Evolutionary conservation across 2,329 filamentous ascomycete species (phyloP).

Genomic region (Hypoxylon sp.): DNA sequence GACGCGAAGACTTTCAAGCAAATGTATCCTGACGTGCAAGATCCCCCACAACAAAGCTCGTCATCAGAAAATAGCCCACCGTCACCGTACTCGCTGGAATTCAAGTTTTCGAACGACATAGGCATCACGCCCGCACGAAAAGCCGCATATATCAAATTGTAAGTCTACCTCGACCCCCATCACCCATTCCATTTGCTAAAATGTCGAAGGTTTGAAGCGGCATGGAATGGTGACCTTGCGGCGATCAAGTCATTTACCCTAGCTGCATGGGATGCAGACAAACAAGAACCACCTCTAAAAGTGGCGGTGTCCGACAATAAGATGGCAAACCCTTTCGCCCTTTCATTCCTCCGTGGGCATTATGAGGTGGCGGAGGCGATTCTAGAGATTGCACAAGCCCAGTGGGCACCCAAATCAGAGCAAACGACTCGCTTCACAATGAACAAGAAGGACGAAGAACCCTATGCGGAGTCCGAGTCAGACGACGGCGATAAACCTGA

Average conservation of each 20-base stretch:
- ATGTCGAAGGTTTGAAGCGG: conserved; percentile 74
- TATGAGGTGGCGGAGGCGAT: conserved; percentile 74
- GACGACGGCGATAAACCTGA: conserved; percentile 57
- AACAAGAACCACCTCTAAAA: conserved; percentile 72
- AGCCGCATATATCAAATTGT: conserved; percentile 74
- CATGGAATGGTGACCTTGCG: conserved; percentile 77
- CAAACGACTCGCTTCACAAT: conserved; percentile 66
- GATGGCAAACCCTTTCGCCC: conserved; percentile 73
- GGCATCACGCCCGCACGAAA: conserved; percentile 70
- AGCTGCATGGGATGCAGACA: conserved; percentile 68
- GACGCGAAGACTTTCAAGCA: conserved; percentile 78
- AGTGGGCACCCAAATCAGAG: conserved; percentile 73
- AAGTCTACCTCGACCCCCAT: conserved; percentile 54
- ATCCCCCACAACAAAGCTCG: conserved; percentile 18
- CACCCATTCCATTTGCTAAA: conserved; percentile 44
- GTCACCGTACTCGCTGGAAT: conserved; percentile 63
- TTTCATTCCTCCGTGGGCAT: conserved; percentile 78
- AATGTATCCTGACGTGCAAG: conserved; percentile 69
- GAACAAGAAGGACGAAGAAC: conserved; percentile 55
- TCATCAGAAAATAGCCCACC: conserved; percentile 39
- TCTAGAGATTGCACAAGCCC: conserved; percentile 77
- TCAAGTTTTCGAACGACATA: conserved; percentile 67
- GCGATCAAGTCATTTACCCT: conserved; percentile 76
- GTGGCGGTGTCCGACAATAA: conserved; percentile 70
- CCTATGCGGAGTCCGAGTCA: conserved; percentile 57